Base-by-base conservation (phyloP, 176 grass and related monocot species). In the Alloteropsis semialata region DNA sequence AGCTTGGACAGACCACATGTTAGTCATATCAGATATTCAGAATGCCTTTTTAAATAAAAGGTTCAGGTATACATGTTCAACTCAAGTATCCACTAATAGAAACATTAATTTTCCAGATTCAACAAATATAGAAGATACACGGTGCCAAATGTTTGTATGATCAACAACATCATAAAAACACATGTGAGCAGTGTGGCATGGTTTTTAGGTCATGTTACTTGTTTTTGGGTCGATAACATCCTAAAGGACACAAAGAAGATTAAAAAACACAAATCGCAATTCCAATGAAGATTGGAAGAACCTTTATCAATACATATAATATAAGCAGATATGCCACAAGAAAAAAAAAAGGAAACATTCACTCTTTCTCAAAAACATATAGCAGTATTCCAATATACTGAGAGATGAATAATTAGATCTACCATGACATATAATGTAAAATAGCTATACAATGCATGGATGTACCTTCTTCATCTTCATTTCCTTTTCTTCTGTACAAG, bases 381-480 rank as follows among this genome's bases (percentile, higher is more conserved):
- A 32, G 53, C 5, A 37, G 21, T 46, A n/a, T n/a, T 33, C 68
- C 28, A 72, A 60, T 4, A 60, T 15, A 60, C 14, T 15, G 38
- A 21, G 3, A 71, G n/a, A 64, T 69, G 28, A 10, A 42, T 29
- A 56, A 33, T 42, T 21, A 32, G 65, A 76, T 41, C 38, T 18
- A 28, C 22, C 8, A 12, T 14, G 57, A 65, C 5, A 8, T 55
- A 68, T 48, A 72, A 76, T 61, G 46, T 51, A 8, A 3, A 48
- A 21, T 58, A 67, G 21, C 2, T 43, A 73, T 19, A 82, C 16
- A 3, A 75, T 32, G 34, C 29, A 64, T 67, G 16, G 4, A 67
- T 41, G 45, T 78, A 88, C 86, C 86, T 84, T 88, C 65, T 88
- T 79, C 41, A 65, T 42, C 61, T 60, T 76, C 22, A 51, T 69